A percentile compares a stretch with the other conserved stretches of the same genome.
Conservation (phyloP, 2,329 filamentous ascomycete genomes). For the Mycocentrospora acerina region DNA sequence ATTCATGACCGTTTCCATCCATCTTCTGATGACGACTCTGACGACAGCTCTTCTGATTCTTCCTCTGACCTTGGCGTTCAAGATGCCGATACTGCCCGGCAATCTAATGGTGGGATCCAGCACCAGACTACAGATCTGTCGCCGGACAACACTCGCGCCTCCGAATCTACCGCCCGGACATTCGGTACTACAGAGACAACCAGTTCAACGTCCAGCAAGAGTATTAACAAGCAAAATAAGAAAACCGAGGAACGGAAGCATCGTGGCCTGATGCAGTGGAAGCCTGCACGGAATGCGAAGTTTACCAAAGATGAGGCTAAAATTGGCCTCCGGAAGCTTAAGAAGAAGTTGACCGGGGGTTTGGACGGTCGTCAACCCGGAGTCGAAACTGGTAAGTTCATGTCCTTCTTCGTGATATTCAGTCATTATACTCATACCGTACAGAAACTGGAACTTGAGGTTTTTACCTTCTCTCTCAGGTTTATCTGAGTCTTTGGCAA, state of each 20-base stretch:
- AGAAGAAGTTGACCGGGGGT: constrained; percentile 69
- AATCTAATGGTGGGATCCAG: constrained; percentile 19
- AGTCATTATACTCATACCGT: constrained; percentile 10
- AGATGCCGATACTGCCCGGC: constrained; percentile 47
- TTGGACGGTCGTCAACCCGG: constrained; percentile 82
- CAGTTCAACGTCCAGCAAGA: constrained; percentile 46
- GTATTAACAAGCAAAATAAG: constrained; percentile 67
- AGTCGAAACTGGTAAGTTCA: constrained; percentile 68
- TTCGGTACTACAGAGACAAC: constrained; percentile 21
- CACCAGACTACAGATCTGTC: constrained; percentile 34
- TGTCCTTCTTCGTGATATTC: constrained; percentile 6
- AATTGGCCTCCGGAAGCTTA: constrained; percentile 73
- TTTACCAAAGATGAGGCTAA: constrained; percentile 89
- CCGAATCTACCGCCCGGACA: constrained; percentile 31
- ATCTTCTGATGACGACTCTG: constrained; percentile 45
- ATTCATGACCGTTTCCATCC: constrained; percentile 55
- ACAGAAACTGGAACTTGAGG: constrained; percentile 27
- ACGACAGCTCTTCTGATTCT: constrained; percentile 42
- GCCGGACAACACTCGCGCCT: constrained; percentile 25
- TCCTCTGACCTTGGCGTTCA: constrained; percentile 60
- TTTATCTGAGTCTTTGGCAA: neutral
- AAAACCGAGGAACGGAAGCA: constrained; percentile 79
- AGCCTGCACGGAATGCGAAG: constrained; percentile 77
- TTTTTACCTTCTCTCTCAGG: neutral
- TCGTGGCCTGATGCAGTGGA: constrained; percentile 92